Evolutionary conservation across 2,329 filamentous ascomycete species (phyloP).

Genomic region (Verticillium tricorpus): DNA sequence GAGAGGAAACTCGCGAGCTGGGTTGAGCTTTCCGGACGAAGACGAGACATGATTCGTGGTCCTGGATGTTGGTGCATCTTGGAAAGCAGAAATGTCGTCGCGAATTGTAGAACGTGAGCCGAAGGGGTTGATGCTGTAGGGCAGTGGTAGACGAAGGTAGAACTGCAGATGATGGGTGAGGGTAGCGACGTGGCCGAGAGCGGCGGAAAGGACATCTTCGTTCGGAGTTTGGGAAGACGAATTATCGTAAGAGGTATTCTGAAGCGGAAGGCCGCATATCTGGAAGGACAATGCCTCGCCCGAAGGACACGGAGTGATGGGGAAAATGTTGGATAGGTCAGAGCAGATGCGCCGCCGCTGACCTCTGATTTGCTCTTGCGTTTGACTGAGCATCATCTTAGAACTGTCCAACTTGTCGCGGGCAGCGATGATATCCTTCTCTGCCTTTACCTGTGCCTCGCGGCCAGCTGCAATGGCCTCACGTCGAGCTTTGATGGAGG

Average conservation of each 20-base stretch:
- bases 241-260: constrained; percentile 72
- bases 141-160: constrained; percentile 74
- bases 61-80: constrained; percentile 29
- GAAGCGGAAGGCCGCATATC: constrained; percentile 72
- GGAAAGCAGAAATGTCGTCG: constrained; percentile 64
- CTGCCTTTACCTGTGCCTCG: constrained; percentile 52
- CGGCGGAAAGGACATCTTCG: constrained; percentile 73
- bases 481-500: constrained; percentile 61
- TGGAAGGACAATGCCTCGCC: constrained; percentile 70
- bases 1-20: constrained; percentile 67
- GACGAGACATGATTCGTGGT: constrained; percentile 6
- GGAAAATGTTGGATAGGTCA: constrained; percentile 74
- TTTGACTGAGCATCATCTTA: constrained; percentile 48
- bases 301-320: constrained; percentile 61
- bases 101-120: constrained; percentile 72
- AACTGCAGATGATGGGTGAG: constrained; percentile 72
- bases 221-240: constrained; percentile 34
- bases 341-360: constrained; percentile 86
- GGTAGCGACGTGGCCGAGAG: constrained; percentile 74
- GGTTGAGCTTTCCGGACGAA: constrained; percentile 6
- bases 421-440: constrained; percentile 58
- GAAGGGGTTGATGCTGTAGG: constrained; percentile 70
- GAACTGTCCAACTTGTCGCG: constrained; percentile 54
- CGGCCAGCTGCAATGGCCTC: constrained; percentile 64
- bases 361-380: constrained; percentile 66